These are phyloP conservation scores for Starmerella cellae DNA, from an alignment of 805 yeast species.

Conservation along the genomic window DNA sequence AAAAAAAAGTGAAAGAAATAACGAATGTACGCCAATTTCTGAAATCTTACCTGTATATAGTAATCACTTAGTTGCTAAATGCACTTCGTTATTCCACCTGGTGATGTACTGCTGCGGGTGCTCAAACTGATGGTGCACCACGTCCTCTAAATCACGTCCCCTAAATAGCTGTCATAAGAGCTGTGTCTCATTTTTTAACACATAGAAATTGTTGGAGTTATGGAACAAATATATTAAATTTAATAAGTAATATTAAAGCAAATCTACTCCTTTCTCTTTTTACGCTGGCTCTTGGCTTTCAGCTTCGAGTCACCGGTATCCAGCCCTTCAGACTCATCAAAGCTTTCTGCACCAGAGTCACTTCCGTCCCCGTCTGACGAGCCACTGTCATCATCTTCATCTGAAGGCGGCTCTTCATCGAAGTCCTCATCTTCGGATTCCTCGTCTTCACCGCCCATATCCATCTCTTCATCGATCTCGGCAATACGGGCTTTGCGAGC, in stretches of 20 bases:
- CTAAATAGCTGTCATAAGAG: no score
- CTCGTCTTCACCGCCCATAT: constrained; percentile 50
- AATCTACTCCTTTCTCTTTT: neutral
- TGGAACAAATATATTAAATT: no score
- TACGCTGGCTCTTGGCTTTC: constrained; percentile 11
- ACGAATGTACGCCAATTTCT: no score
- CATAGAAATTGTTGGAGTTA: neutral
- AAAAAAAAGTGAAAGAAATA: no score
- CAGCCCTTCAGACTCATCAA: constrained; percentile 9
- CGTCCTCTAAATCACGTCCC: no score
- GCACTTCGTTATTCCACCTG: no score
- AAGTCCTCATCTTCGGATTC: constrained; percentile 63
- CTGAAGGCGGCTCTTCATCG: constrained; percentile 48
- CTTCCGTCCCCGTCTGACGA: constrained; percentile 8
- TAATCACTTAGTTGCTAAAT: no score
- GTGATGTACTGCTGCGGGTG: no score
- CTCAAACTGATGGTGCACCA: no score
- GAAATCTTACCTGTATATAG: no score
- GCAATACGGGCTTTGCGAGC: constrained; percentile 70
- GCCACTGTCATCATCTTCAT: constrained; percentile 51
- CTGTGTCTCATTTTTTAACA: no score
- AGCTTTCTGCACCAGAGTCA: constrained; percentile 11
- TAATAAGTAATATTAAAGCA: neutral
- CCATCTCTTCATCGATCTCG: constrained; percentile 38
- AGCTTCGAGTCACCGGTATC: constrained; percentile 16